These are phyloP conservation scores for Torulaspora microellipsoides DNA, from an alignment of 805 yeast genomes.

Conservation along the genomic window DNA sequence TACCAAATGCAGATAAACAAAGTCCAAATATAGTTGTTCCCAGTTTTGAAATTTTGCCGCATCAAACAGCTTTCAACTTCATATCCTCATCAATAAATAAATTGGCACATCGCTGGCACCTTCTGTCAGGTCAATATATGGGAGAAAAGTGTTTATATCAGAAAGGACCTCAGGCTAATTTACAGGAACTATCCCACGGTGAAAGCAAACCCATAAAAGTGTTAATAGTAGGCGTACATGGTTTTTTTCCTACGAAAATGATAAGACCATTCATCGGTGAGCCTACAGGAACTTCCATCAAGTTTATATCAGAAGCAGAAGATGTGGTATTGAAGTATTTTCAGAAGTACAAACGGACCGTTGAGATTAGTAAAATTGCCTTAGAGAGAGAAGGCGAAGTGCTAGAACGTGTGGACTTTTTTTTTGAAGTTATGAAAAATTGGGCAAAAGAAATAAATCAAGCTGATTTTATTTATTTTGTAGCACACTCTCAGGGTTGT, in stretches of 20 bases:
- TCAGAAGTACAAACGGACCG: conserved; percentile 34
- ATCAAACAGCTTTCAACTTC: conserved; percentile 23
- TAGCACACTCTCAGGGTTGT: conserved; percentile 94
- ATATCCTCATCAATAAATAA: conserved; percentile 14
- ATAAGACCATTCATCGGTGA: conserved; percentile 85
- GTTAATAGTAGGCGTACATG: conserved; percentile 89
- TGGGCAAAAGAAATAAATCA: conserved; percentile 49
- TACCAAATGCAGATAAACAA: conserved; percentile 13
- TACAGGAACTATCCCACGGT: conserved; percentile 19
- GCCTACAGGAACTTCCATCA: conserved; percentile 92
- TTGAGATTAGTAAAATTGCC: conserved; percentile 82
- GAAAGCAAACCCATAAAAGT: conserved; percentile 46
- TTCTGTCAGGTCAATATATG: conserved; percentile 3
- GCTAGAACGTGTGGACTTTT: conserved; percentile 76
- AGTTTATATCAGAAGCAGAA: conserved; percentile 89
- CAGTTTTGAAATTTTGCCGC: conserved; percentile 28
- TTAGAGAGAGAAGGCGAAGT: conserved; percentile 91
- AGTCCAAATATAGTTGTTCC: conserved; percentile 32
- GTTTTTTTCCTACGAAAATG: conserved; percentile 87
- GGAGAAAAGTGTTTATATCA: conserved; percentile 10
- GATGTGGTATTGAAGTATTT: conserved; percentile 68
- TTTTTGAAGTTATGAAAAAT: conserved; percentile 63
- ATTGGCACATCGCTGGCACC: conserved; percentile 16
- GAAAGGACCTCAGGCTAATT: conserved; percentile 16
- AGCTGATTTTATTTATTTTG: conserved; percentile 89